These are phyloP conservation scores for Alternaria sp. DNA, from an alignment of 2,329 filamentous ascomycete species.

Conservation along the genomic window DNA sequence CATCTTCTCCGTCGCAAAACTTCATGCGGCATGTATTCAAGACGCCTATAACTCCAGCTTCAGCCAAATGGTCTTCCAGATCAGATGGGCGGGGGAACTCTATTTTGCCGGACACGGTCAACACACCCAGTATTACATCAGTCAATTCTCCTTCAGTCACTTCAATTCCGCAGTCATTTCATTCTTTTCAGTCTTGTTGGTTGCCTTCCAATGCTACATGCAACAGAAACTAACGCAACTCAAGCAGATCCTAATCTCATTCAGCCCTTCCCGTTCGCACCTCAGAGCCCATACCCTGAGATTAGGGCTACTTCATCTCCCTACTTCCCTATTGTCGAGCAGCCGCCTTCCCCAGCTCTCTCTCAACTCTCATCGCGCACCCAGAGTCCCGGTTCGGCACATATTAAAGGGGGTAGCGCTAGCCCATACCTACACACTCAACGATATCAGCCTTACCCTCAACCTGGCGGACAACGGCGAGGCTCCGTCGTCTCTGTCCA, in stretches of 20 bases:
- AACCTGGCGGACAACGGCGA: slow-evolving; percentile 59
- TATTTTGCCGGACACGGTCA: slow-evolving; percentile 37
- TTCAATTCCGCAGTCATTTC: slow-evolving; percentile 10
- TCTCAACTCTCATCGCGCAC: slow-evolving; percentile 60
- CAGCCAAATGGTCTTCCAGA: slow-evolving; percentile 46
- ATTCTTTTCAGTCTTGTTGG: slow-evolving; percentile 48
- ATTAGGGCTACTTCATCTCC: slow-evolving; percentile 50
- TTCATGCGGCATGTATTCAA: slow-evolving; percentile 36
- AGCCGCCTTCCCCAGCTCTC: slow-evolving; percentile 68
- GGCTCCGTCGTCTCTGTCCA: slow-evolving; percentile 75
- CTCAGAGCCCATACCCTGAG: slow-evolving; percentile 52
- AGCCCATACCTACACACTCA: slow-evolving; percentile 71
- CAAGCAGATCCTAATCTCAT: slow-evolving; percentile 64
- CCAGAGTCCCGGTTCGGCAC: slow-evolving; percentile 49
- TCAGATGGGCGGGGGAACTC: slow-evolving; percentile 31
- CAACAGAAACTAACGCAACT: slow-evolving; percentile 18
- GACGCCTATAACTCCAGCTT: slow-evolving; percentile 46
- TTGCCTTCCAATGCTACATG: slow-evolving; percentile 31
- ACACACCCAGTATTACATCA: slow-evolving; percentile 19
- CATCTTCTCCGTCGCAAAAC: slow-evolving; percentile 20
- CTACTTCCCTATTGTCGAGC: slow-evolving; percentile 51
- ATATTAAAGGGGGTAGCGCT: slow-evolving; percentile 61
- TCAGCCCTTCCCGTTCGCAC: slow-evolving; percentile 56
- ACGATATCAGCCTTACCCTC: slow-evolving; percentile 61
- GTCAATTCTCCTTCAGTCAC: slow-evolving; percentile 4